Conservation (phyloP, 306 rosid species). For the Prunus mongolica region DNA sequence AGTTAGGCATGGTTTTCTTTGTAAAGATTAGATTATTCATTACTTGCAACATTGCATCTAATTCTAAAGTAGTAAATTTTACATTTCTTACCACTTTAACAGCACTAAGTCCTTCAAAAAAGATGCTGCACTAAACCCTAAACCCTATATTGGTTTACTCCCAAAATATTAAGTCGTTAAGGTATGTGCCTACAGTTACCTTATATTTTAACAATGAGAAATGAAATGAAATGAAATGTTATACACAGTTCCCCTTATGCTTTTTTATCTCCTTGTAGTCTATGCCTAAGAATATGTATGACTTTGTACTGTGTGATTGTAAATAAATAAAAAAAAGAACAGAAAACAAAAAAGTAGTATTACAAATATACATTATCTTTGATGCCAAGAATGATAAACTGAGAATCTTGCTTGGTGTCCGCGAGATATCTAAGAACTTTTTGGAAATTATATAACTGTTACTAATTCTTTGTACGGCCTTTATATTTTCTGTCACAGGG, state of each 20-base stretch:
- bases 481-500: conserved; percentile 46
- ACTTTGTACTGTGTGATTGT: neutral
- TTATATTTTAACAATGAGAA: neutral
- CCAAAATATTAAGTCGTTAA: neutral
- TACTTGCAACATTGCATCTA: neutral
- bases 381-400: neutral
- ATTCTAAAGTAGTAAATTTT: too few species aligned
- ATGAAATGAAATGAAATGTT: neutral
- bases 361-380: neutral
- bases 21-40: neutral
- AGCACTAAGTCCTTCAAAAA: too few species aligned
- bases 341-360: neutral
- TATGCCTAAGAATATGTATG: neutral
- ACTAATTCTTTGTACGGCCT: neutral
- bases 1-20: neutral
- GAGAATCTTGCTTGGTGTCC: neutral
- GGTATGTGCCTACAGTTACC: neutral
- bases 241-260: neutral
- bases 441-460: neutral
- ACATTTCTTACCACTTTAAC: neutral
- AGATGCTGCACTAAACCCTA: too few species aligned
- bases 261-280: neutral
- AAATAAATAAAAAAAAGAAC: neutral
- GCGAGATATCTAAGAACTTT: neutral
- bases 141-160: neutral